phyloP scores from a whole-genome alignment of 352 stramenopile genomes.

The Phytophthora parvispora region DNA sequence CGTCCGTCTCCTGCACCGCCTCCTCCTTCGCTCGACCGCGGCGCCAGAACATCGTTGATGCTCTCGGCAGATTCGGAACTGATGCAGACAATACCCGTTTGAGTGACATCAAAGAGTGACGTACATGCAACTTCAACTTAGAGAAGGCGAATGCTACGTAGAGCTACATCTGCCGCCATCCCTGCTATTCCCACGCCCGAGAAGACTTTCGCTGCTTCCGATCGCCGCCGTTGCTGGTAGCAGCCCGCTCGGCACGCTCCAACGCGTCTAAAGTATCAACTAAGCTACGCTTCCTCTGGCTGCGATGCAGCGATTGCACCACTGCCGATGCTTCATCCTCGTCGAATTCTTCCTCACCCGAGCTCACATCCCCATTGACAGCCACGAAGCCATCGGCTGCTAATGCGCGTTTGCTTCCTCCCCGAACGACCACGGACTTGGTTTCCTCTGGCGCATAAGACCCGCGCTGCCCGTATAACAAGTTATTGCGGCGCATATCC shows the following conservation, averaged over 20 bases:
- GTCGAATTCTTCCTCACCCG: constrained; percentile 36
- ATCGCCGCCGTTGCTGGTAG: not conserved
- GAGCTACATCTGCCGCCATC: too few species aligned
- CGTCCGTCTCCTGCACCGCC: constrained; percentile 37
- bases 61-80: constrained; percentile 5
- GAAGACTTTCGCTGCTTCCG: constrained; percentile 23
- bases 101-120: constrained; percentile 23
- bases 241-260: constrained; percentile 48
- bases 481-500: constrained; percentile 50
- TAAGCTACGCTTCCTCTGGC: constrained; percentile 23
- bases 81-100: constrained; percentile 13
- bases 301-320: constrained; percentile 4
- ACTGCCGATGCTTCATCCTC: constrained; percentile 20
- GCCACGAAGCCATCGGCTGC: constrained; percentile 63
- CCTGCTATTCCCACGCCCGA: constrained; percentile 23
- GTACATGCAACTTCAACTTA: constrained; percentile 6
- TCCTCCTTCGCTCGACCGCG: constrained; percentile 44
- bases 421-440: constrained; percentile 56
- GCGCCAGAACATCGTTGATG: constrained; percentile 69
- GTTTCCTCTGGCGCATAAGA: constrained; percentile 62
- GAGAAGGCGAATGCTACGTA: too few species aligned
- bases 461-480: constrained; percentile 54
- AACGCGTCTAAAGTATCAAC: constrained; percentile 51
- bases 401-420: constrained; percentile 29
- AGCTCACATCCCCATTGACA: constrained; percentile 58